Conservation (phyloP, 164 flowering plant species). For the Euptelea pleiosperma region DNA sequence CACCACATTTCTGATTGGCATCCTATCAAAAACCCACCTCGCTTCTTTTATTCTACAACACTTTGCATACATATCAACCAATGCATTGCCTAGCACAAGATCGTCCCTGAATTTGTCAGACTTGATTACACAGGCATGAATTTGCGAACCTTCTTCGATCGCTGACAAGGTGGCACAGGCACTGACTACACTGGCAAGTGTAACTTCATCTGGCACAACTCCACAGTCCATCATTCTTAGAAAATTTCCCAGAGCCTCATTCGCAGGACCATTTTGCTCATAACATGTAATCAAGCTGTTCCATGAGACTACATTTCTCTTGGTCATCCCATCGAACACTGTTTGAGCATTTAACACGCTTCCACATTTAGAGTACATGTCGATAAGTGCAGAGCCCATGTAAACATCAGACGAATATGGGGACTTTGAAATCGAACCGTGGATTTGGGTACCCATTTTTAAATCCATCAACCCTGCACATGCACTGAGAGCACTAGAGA, state of each 20-base stretch:
- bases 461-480: conserved; percentile 21
- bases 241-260: conserved; percentile 17
- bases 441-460: conserved; percentile 20
- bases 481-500: conserved; percentile 22
- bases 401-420: conserved; percentile 17
- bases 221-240: conserved; percentile 18
- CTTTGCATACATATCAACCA: conserved; percentile 32
- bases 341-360: conserved; percentile 11
- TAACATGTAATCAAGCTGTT: conserved; percentile 30
- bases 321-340: conserved; percentile 21
- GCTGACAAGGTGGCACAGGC: conserved; percentile 24
- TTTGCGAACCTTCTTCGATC: conserved; percentile 20
- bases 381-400: conserved; percentile 27
- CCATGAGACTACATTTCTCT: conserved; percentile 27
- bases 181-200: conserved; percentile 28
- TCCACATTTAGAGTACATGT: conserved; percentile 30
- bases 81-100: conserved; percentile 23
- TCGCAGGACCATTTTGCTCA: conserved; percentile 26
- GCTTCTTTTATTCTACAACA: conserved; percentile 24
- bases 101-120: conserved; percentile 21
- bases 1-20: conserved; percentile 25
- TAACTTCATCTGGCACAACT: conserved; percentile 26
- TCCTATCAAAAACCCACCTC: conserved; percentile 22
- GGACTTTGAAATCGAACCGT: conserved; percentile 16
- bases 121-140: conserved; percentile 21